phyloP scores from a whole-genome alignment of 2,329 filamentous ascomycete species.

The Xylaria sp. region DNA sequence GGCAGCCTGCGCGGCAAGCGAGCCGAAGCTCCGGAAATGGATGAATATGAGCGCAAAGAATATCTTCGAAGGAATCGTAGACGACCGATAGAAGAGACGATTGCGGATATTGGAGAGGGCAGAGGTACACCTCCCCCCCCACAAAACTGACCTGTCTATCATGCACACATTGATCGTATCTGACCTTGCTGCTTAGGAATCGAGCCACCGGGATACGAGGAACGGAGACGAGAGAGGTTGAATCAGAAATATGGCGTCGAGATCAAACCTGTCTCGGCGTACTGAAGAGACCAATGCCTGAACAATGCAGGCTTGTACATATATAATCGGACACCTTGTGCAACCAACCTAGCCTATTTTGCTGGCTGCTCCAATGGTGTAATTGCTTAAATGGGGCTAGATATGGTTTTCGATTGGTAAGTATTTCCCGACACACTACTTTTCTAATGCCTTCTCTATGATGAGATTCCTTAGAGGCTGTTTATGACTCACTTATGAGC shows the following conservation, averaged over 20 bases:
- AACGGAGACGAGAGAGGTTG: conserved; percentile 82
- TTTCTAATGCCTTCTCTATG: conserved; percentile 38
- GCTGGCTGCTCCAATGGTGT: conserved; percentile 23
- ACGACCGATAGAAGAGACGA: conserved; percentile 79
- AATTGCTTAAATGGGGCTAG: conserved; percentile 11
- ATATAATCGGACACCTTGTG: conserved; percentile 41
- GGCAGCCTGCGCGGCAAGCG: conserved; percentile 63
- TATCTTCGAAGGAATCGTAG: conserved; percentile 77
- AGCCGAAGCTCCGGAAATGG: conserved; percentile 63
- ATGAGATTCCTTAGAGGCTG: conserved; percentile 52
- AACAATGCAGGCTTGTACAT: conserved; percentile 41
- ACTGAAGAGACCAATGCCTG: conserved; percentile 46
- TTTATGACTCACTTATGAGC: conserved; percentile 51
- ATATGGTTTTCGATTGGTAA: conserved; percentile 33
- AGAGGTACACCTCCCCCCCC: conserved; percentile 65
- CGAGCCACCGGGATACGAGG: conserved; percentile 81
- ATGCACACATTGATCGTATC: background rate
- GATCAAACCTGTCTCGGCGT: conserved; percentile 72
- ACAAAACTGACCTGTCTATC: background rate
- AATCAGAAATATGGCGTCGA: conserved; percentile 90
- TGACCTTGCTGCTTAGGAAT: conserved; percentile 67
- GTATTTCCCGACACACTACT: background rate
- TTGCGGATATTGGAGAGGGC: conserved; percentile 85
- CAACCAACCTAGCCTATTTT: conserved; percentile 22
- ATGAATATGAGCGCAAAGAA: conserved; percentile 81